phyloP scores from a whole-genome alignment of 108 stramenopile species.

The Craspedostauros australis region DNA sequence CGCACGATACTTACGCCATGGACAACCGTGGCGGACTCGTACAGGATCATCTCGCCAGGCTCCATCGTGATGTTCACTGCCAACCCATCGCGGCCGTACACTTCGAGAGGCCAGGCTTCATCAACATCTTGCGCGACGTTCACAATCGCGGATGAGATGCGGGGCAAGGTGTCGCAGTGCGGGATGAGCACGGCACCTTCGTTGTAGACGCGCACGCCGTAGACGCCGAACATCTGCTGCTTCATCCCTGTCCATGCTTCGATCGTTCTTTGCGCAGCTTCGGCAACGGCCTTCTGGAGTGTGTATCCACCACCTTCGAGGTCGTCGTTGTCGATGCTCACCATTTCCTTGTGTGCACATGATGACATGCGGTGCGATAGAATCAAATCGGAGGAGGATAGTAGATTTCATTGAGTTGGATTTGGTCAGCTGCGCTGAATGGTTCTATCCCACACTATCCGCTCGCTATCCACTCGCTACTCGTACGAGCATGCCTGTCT shows the following conservation, averaged over 20 bases:
- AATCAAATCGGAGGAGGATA: no score
- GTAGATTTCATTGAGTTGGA: no score
- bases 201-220: slow-evolving; percentile 82
- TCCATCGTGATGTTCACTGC: slow-evolving; percentile 68
- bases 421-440: no score
- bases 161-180: slow-evolving; percentile 73
- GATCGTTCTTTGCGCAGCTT: slow-evolving; percentile 43
- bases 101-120: slow-evolving; percentile 64
- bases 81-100: slow-evolving; percentile 42
- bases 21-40: slow-evolving; percentile 64
- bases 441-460: no score
- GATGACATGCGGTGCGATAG: no score
- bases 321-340: no score
- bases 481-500: no score
- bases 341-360: slow-evolving; percentile 40
- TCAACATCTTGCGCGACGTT: no score
- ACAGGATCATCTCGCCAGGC: slow-evolving; percentile 75
- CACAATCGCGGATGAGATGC: slow-evolving; percentile 80
- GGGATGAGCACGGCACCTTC: slow-evolving; percentile 63
- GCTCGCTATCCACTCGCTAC: no score
- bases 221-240: slow-evolving; percentile 55
- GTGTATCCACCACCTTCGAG: slow-evolving; percentile 43
- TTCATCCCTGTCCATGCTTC: slow-evolving; percentile 81
- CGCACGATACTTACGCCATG: no score
- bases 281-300: slow-evolving; percentile 51